These are phyloP conservation scores for Hymenoscyphus salicellus DNA, from an alignment of 2,329 filamentous ascomycete species.

Conservation along the genomic window DNA sequence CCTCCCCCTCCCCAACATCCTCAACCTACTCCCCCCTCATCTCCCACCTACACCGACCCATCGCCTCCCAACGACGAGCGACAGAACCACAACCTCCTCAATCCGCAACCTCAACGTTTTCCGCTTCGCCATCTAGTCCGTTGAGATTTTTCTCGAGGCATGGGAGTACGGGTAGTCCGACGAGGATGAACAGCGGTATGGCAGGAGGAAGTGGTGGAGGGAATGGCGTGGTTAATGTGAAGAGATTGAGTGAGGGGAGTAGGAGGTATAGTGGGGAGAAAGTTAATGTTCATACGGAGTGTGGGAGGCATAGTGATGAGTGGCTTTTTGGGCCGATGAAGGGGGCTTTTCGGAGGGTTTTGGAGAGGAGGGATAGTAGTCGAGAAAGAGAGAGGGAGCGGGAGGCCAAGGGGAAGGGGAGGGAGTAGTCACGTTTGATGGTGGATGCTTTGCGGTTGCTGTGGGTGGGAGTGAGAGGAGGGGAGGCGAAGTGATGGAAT, in stretches of 20 bases:
- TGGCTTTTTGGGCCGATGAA: slow-evolving; percentile 27
- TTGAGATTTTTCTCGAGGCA: not conserved
- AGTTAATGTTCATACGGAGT: slow-evolving; percentile 26
- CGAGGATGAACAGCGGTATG: not conserved
- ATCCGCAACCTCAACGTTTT: not conserved
- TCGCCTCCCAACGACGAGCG: not conserved
- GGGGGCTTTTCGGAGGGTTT: slow-evolving; percentile 17
- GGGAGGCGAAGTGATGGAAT: no score
- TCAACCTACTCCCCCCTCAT: not conserved
- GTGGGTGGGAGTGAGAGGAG: no score
- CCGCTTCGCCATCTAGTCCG: not conserved
- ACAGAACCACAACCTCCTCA: slow-evolving; percentile 3
- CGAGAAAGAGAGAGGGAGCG: not conserved
- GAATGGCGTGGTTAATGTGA: not conserved
- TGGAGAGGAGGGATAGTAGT: slow-evolving; percentile 1
- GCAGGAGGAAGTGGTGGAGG: no score
- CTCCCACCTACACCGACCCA: not conserved
- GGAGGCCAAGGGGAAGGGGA: not conserved
- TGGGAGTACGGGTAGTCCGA: not conserved
- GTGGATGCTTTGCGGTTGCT: no score
- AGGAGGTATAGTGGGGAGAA: slow-evolving; percentile 17
- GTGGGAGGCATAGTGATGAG: slow-evolving; percentile 29
- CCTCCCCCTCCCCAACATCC: not conserved
- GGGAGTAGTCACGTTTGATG: not conserved
- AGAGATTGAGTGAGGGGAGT: slow-evolving; percentile 6